Evolutionary conservation across 495 filamentous ascomycete genomes (phyloP).

Genomic region (Tuber umbilicatum): DNA sequence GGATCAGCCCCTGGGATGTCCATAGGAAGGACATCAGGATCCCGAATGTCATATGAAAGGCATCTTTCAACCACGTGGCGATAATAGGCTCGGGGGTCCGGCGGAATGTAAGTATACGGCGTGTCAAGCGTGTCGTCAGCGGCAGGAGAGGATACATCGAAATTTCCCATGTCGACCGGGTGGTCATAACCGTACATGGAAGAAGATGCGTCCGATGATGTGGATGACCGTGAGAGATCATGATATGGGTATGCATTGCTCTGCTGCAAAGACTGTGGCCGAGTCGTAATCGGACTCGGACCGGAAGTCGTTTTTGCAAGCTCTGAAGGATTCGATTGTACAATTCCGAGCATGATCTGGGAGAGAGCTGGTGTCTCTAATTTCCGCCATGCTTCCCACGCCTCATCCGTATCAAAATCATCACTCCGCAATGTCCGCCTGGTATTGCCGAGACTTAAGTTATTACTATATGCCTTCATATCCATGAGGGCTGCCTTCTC

Average conservation of each 20-base stretch:
- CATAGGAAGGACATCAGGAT: constrained; percentile 51
- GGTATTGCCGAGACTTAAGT: constrained; percentile 68
- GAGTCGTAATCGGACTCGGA: constrained; percentile 1
- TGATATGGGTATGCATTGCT: constrained; percentile 1
- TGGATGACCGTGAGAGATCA: constrained; percentile 27
- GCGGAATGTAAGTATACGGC: constrained; percentile 79
- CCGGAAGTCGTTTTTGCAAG: constrained; percentile 56
- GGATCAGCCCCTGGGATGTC: constrained; percentile 51
- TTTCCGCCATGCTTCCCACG: constrained; percentile 83
- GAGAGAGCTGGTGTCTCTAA: constrained; percentile 73
- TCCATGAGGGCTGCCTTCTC: constrained; percentile 85
- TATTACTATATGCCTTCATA: constrained; percentile 84
- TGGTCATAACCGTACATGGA: constrained; percentile 62
- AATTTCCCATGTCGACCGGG: constrained; percentile 64
- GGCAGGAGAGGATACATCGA: constrained; percentile 46
- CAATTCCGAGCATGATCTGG: constrained; percentile 84
- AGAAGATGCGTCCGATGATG: constrained; percentile 20
- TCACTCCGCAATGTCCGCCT: constrained; percentile 68
- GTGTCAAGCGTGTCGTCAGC: constrained; percentile 41
- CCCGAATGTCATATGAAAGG: constrained; percentile 52
- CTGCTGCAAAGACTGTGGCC: constrained; percentile 14
- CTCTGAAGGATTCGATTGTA: constrained; percentile 72
- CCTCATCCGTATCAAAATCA: constrained; percentile 88
- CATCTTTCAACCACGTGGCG: constrained; percentile 57
- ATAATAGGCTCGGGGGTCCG: constrained; percentile 75